These are phyloP conservation scores for Candida peoriensis DNA, from an alignment of 805 yeast genomes.

Conservation along the genomic window DNA sequence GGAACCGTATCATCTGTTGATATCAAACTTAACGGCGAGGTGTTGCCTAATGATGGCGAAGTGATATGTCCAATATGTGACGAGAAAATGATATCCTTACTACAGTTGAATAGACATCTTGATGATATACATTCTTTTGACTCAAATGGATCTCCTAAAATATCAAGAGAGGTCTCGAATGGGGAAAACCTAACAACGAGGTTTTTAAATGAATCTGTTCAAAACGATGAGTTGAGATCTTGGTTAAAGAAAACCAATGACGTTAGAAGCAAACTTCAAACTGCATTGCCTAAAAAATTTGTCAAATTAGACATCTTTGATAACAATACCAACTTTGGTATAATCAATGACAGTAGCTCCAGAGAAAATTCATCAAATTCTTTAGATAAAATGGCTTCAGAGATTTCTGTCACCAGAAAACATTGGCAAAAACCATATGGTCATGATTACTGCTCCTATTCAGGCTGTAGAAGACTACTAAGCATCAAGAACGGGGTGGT, in stretches of 20 bases:
- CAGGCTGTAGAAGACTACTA: constrained; percentile 37
- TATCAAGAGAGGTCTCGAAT: constrained; percentile 4
- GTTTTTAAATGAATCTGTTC: constrained; percentile 9
- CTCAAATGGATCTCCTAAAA: constrained; percentile 1
- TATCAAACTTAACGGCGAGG: too few relatives aligned
- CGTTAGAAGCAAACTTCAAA: constrained; percentile 32
- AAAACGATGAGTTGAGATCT: constrained; percentile 33
- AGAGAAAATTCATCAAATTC: constrained; percentile 11
- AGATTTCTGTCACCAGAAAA: constrained; percentile 35
- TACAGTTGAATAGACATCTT: constrained; percentile 61
- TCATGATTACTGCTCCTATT: constrained; percentile 36
- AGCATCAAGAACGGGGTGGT: constrained; percentile 50
- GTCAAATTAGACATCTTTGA: constrained; percentile 49
- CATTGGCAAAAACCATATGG: constrained; percentile 57
- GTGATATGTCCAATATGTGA: constrained; percentile 65
- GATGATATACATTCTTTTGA: constrained; percentile 54
- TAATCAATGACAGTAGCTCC: constrained; percentile 13
- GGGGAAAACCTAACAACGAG: too few relatives aligned
- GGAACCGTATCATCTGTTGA: too few relatives aligned
- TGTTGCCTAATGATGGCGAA: background rate
- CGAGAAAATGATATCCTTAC: constrained; percentile 48
- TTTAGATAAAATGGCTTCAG: constrained; percentile 12
- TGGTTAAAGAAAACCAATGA: constrained; percentile 40
- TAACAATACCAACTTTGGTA: constrained; percentile 17
- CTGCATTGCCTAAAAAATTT: constrained; percentile 32